A percentile compares a stretch with the other conserved stretches of the same genome.
These are phyloP conservation scores for Barnettozyma botsteinii DNA, from an alignment of 805 yeast species.

Conservation along the genomic window DNA sequence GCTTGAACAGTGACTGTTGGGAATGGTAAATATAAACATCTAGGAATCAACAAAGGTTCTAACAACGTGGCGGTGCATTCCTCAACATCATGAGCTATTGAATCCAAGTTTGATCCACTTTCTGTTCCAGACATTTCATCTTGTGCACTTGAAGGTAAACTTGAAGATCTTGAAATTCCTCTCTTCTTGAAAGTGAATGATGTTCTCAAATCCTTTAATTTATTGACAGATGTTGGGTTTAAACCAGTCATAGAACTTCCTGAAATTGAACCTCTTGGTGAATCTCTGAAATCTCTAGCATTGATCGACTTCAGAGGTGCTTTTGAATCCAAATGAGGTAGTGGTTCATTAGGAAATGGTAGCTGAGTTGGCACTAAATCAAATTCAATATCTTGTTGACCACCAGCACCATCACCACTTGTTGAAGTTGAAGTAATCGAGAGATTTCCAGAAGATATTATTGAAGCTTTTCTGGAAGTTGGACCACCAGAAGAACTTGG, in stretches of 20 bases:
- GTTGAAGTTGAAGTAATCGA: slow-evolving; percentile 25
- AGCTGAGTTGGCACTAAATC: slow-evolving; percentile 43
- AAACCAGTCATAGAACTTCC: slow-evolving; percentile 13
- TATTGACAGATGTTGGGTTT: slow-evolving; percentile 8
- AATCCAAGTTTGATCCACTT: slow-evolving; percentile 12
- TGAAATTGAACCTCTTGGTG: slow-evolving; percentile 46
- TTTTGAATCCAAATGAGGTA: slow-evolving; percentile 28
- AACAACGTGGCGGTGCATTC: slow-evolving; percentile 27
- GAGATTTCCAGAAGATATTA: slow-evolving; percentile 29
- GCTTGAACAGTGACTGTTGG: slow-evolving; percentile 56
- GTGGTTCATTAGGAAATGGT: slow-evolving; percentile 51
- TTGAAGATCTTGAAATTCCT: slow-evolving; percentile 2
- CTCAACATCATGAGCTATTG: slow-evolving; percentile 10
- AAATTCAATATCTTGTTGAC: slow-evolving; percentile 22
- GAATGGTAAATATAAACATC: slow-evolving; percentile 66
- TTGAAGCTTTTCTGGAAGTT: slow-evolving; percentile 34
- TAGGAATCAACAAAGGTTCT: slow-evolving; percentile 62
- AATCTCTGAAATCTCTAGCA: slow-evolving; percentile 24
- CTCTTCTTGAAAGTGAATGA: slow-evolving; percentile 15
- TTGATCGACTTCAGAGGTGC: slow-evolving; percentile 9
- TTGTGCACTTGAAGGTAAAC: slow-evolving; percentile 14
- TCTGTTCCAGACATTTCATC: slow-evolving; percentile 18
- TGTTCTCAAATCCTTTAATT: slow-evolving; percentile 19
- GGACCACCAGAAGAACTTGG: slow-evolving; percentile 9
- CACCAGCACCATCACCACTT: no score